Conservation (phyloP, 192 early-diverging fungal genomes). For the Gigaspora rosea region DNA sequence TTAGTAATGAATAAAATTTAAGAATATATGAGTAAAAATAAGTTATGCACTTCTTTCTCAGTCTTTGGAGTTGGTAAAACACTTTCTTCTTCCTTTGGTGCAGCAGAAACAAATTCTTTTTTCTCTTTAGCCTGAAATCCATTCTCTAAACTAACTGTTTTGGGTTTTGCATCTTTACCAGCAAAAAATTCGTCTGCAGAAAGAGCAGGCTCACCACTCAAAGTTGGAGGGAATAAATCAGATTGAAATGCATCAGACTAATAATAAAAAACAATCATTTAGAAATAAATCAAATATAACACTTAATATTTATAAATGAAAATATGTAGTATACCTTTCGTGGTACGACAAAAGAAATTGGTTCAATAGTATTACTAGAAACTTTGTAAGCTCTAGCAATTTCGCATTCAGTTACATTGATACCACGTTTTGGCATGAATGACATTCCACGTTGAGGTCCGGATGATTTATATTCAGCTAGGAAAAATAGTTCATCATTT, state of each 20-base stretch:
- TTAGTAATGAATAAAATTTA: background rate
- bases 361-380: slow-evolving; percentile 84
- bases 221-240: slow-evolving; percentile 90
- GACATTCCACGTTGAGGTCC: slow-evolving; percentile 94
- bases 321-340: slow-evolving; percentile 66
- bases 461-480: slow-evolving; percentile 87
- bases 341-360: slow-evolving; percentile 96
- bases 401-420: slow-evolving; percentile 86
- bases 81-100: slow-evolving; percentile 51
- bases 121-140: slow-evolving; percentile 66
- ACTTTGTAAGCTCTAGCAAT: slow-evolving; percentile 95
- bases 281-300: background rate
- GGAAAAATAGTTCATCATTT: slow-evolving; percentile 85
- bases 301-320: background rate
- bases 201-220: slow-evolving; percentile 78
- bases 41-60: slow-evolving; percentile 38
- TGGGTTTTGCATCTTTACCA: slow-evolving; percentile 82
- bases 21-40: background rate
- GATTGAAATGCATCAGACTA: slow-evolving; percentile 95
- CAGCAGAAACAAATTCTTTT: slow-evolving; percentile 80
- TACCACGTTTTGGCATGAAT: slow-evolving; percentile 91
- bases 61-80: slow-evolving; percentile 34
- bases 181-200: slow-evolving; percentile 92
- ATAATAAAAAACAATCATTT: slow-evolving; percentile 14
- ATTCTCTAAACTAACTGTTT: slow-evolving; percentile 69